Base-by-base conservation (phyloP, 805 yeast species). In the Saturnispora besseyi region DNA sequence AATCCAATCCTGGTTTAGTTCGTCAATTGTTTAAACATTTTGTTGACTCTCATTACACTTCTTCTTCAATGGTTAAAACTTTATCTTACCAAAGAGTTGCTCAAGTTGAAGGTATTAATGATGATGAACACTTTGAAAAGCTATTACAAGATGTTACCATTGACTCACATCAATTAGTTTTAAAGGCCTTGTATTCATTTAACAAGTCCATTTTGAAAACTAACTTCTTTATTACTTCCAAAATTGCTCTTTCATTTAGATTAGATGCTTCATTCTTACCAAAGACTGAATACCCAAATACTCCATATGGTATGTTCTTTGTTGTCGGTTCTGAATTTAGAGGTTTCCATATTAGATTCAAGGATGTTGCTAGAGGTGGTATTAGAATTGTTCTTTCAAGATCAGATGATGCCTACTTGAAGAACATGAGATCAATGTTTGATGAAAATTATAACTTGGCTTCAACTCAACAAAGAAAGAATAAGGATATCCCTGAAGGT, bases 341-440 rank as follows among this genome's bases (percentile, higher is more conserved):
- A 67, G 99, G 97, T 26, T 93, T 91, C 84, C 99, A 91, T 65
- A 84, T 93, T 54, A 79, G 99, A 68, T 91, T 91, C 72, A 81
- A 96, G 66, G 98, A 91, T 68, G 89, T 91, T 63, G 96, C 99
- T 21, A 81, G 99, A 67, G 99, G 99, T 67, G 99, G 99, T 66
- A 93, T 91, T 59, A 81, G 99, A 69, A 86, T 91, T 62, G 98
- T 91, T 59, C 82, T 83, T 63, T 86, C 96, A 6, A 79, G 93
- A 63, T 84, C 87, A 43, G 70, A 72, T 51, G 98, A 93, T 69
- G 89, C 88, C 46, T 93, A 88, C 67, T 78, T 82, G 46, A 79
- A 81, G 61, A 91, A 93, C 63, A 83, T 84, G 56, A 81, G 96
- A 58, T 86, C 87, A 59, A 77, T 91, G 70, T 89, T 91, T 66